Base-by-base conservation (phyloP, 1,139 yeast species). In the Nakaseomyces delphensis region DNA sequence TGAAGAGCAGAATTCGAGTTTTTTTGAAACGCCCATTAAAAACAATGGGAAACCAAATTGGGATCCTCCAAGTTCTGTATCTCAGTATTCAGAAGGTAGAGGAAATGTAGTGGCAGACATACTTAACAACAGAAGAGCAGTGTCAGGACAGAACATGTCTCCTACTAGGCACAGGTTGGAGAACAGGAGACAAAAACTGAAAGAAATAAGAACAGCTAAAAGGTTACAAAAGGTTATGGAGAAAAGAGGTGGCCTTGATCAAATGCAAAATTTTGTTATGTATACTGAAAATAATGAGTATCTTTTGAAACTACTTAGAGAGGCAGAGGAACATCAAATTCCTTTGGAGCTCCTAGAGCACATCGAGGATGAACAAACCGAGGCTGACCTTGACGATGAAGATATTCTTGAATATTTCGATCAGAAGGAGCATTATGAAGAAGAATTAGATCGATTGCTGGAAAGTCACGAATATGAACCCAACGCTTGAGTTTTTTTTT, bases 211-310 rank as follows among this genome's bases (percentile, higher is more conserved):
- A 18, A 33, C 36, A 33, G 43, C 33, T n/a, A 43, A 46, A 29
- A 36, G 45, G 16, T 45, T 33, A 48, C 32, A 40, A 41, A 31
- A 45, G 43, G 41, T 40, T 9, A 14, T 43, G 23, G 39, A 36
- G n/a, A 42, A 35, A 14, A 44, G 59, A 18, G 55, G 55, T 16
- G 59, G 56, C 3, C 14, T 39, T 6, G 46, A 43, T 4, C 35
- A 32, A 20, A 52, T 55, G 56, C 54, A 53, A 25, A 44, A 45
- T 11, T 53, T 50, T 30, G 48, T 55, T 4, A 48, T 54, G 52
- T 37, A 41, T 10, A 43, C 47, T 24, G 53, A 51, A 35, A 40
- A 36, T 4, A 38, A 33, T 23, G 38, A 41, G 21, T 48, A 53
- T 28, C 36, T 40, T 27, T 39, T 40, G 13, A 24, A 40, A 13